Evolutionary conservation across 2,329 filamentous ascomycete species (phyloP).

Genomic region (Fusarium concolor): DNA sequence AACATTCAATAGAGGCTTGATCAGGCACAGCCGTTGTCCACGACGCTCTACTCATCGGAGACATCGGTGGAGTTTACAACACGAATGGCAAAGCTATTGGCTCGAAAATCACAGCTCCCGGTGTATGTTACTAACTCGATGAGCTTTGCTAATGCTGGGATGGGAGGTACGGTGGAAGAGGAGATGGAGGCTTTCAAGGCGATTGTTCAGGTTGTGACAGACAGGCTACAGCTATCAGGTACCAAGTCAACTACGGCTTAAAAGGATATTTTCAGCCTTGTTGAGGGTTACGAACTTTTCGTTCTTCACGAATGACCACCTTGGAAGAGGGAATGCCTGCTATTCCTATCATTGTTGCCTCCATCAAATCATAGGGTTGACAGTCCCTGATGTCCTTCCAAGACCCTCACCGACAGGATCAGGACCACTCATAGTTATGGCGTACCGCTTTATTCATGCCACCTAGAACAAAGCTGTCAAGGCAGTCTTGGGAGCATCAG

Average conservation of each 20-base stretch:
- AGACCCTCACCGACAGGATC: background rate
- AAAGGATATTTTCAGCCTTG: background rate
- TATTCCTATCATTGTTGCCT: background rate
- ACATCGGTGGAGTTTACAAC: slow-evolving; percentile 87
- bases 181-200: slow-evolving; percentile 89
- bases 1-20: slow-evolving; percentile 59
- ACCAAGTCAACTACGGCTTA: slow-evolving; percentile 12
- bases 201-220: slow-evolving; percentile 74
- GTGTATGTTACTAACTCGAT: slow-evolving; percentile 94
- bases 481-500: slow-evolving; percentile 31
- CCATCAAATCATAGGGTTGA: background rate
- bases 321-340: background rate
- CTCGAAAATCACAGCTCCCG: slow-evolving; percentile 76
- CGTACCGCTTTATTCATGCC: slow-evolving; percentile 10
- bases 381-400: background rate
- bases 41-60: slow-evolving; percentile 80
- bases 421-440: background rate
- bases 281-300: background rate
- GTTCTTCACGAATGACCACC: background rate
- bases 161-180: slow-evolving; percentile 88
- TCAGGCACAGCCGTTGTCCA: slow-evolving; percentile 75
- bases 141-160: slow-evolving; percentile 76
- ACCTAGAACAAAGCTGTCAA: slow-evolving; percentile 33
- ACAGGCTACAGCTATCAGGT: slow-evolving; percentile 43
- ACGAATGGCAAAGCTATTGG: slow-evolving; percentile 84